Percentiles rank a stretch among this genome's conserved stretches.
Conservation (phyloP, 2,329 filamentous ascomycete species). For the Graphium sp. region DNA sequence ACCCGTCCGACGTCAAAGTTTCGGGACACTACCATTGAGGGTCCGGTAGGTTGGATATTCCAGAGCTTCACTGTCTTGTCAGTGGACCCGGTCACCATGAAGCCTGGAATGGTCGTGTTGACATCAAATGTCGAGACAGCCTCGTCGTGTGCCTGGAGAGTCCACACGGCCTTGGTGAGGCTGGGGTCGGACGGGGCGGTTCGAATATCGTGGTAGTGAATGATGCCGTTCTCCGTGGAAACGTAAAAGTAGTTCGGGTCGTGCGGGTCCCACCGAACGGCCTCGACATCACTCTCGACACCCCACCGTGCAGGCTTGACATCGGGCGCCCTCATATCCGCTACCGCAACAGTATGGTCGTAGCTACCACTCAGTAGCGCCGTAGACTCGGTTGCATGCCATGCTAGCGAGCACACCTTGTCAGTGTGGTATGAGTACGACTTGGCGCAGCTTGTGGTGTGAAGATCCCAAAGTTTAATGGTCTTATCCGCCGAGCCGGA, state of each 20-base stretch:
- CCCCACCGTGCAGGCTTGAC: conserved; percentile 72
- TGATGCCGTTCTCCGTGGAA: conserved; percentile 77
- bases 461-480: conserved; percentile 93
- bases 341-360: conserved; percentile 84
- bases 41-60: conserved; percentile 70
- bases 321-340: conserved; percentile 88
- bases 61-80: conserved; percentile 95
- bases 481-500: conserved; percentile 94
- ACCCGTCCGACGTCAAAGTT: conserved; percentile 91
- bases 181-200: conserved; percentile 56
- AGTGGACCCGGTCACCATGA: conserved; percentile 81
- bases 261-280: conserved; percentile 83
- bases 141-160: conserved; percentile 86
- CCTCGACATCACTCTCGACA: conserved; percentile 91
- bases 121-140: conserved; percentile 85
- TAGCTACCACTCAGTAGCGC: conserved; percentile 86
- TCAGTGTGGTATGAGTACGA: conserved; percentile 93
- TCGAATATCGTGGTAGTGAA: conserved; percentile 84
- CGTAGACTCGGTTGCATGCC: conserved; percentile 79
- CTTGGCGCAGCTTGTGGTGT: conserved; percentile 82
- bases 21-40: conserved; percentile 78
- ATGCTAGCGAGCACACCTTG: conserved; percentile 92
- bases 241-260: conserved; percentile 89
- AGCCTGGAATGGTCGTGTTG: conserved; percentile 78
- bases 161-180: conserved; percentile 77